Evolutionary conservation across 176 grass and related monocot genomes (phyloP), one percentile per base, ranked within the genome.

Genomic region (Zoysia pacifica): DNA sequence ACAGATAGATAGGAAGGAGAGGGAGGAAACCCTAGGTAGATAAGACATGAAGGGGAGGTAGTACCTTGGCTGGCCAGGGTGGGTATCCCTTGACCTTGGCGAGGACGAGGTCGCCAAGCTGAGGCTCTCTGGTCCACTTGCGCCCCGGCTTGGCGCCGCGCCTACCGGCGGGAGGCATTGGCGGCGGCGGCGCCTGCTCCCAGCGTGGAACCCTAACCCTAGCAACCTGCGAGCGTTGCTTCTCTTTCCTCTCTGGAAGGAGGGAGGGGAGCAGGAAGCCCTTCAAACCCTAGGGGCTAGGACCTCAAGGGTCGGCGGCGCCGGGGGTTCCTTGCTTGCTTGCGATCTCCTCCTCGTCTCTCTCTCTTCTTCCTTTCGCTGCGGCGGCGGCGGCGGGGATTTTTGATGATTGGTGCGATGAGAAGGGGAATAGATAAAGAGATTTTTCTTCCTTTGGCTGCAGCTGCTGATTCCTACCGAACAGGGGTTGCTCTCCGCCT

Each of bases 61-160:
- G 37, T 37, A 94, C 96, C 96, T 94, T 92, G 82, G 96, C 96
- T 4, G 96, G 96, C 96, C 96, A 99, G 16, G 63, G 5, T 9
- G 96, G 96, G 91, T 91, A 99, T 0, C 96, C 96, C 86, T 99
- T 99, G 88, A 99, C 90, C 92, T 89, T 99, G 73, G 96, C 92
- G 78, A 99, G 85, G 71, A 99, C 96, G 62, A 99, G 87, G 54
- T 99, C 96, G 19, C 92, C 96, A 28, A 93, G 84, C 71, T 81
- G 89, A 15, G 93, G 89, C 39, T 89, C 81, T 66, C 78, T 90
- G 82, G 76, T 86, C 74, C 86, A 93, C 89, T 93, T 93, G 47
- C 48, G 64, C 70, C 69, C 80, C 65, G 75, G 76, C 89, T 80
- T 91, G 82, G 86, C 84, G 75, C 79, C 90, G 73, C 85, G 93